Base-by-base conservation (phyloP, 768 basidiomycete species). In the Tulasnella sp. region DNA sequence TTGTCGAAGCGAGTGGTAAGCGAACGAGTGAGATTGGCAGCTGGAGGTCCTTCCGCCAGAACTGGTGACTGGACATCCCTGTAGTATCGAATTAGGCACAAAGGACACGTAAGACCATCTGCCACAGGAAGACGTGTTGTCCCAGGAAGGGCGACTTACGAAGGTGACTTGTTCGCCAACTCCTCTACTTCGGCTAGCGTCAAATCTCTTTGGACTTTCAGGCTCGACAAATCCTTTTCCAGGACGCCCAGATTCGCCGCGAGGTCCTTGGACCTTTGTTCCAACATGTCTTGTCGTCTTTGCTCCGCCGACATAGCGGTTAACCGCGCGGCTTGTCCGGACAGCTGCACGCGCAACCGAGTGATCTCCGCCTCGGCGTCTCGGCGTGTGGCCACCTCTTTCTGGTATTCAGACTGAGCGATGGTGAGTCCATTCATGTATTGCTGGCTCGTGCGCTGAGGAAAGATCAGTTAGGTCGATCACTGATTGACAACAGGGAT, bases 331-430 rank as follows among this genome's bases (percentile, higher is more conserved):
- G 83, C 89, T 68, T 98, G 94, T 4, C 90, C 89, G 57, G 91
- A 86, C 19, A 98, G 74, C 49, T 93, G 75, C 29, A 90, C 81
- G 40, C 88, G 74, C 23, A 99, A 72, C 39, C 86, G 78, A 21
- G 84, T 84, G 58, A 97, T 86, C 70, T 97, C 92, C 0, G 87
- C 83, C 70, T 98, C 92, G 1, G 88, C 86, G 61, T 97, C 92
- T 15, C 88, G 80, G 17, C 94, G 79, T 19, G 83, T 81, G 57
- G 86, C 82, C 34, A 92, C 75, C 69, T 98, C 96, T 50, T 80
- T 80, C 66, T 97, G 93, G 66, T 94, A 97, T 66, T 98, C 96
- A 40, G 84, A 83, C 63, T 92, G 87, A 2, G 94, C 92, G 23
- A 93, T 91, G 0, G 83, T 83, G 39, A 99, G 73, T 39, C 96